Evolutionary conservation across 108 stramenopile genomes (phyloP).

Genomic region (Nitzschia putrida): DNA sequence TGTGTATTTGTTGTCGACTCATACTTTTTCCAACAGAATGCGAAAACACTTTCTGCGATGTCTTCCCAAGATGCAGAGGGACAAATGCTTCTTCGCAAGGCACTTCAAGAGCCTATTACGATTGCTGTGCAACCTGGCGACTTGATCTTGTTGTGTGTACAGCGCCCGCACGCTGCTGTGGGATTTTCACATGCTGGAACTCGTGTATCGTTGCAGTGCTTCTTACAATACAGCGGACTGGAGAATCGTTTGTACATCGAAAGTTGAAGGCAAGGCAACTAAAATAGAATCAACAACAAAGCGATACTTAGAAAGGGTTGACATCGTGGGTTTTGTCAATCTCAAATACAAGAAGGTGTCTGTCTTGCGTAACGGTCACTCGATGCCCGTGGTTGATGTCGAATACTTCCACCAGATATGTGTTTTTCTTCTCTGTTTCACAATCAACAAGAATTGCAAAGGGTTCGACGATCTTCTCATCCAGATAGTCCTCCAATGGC

Average conservation of each 20-base stretch:
- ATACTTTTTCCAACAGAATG: constrained; percentile 41
- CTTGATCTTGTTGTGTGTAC: constrained; percentile 78
- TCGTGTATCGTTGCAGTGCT: constrained; percentile 79
- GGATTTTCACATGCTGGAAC: constrained; percentile 65
- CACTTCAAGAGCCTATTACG: constrained; percentile 56
- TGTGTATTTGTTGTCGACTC: neutral
- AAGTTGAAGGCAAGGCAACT: constrained; percentile 17
- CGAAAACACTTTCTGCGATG: constrained; percentile 63
- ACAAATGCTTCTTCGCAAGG: constrained; percentile 58
- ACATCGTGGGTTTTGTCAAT: neutral
- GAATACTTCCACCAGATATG: constrained; percentile 8
- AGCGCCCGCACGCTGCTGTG: constrained; percentile 83
- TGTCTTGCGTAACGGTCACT: constrained; percentile 29
- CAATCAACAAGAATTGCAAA: constrained; percentile 19
- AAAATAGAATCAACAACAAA: neutral
- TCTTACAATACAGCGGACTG: constrained; percentile 65
- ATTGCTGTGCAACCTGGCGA: constrained; percentile 74
- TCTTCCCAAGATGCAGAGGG: constrained; percentile 74
- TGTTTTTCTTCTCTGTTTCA: neutral
- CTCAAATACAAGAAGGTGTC: no score
- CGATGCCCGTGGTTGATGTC: constrained; percentile 15
- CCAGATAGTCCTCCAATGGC: constrained; percentile 9
- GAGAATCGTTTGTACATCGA: constrained; percentile 69
- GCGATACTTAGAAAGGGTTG: neutral
- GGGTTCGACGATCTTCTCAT: constrained; percentile 20